Evolutionary conservation across 1,284 basidiomycete species (phyloP).

Genomic region (Dichomitus squalens): DNA sequence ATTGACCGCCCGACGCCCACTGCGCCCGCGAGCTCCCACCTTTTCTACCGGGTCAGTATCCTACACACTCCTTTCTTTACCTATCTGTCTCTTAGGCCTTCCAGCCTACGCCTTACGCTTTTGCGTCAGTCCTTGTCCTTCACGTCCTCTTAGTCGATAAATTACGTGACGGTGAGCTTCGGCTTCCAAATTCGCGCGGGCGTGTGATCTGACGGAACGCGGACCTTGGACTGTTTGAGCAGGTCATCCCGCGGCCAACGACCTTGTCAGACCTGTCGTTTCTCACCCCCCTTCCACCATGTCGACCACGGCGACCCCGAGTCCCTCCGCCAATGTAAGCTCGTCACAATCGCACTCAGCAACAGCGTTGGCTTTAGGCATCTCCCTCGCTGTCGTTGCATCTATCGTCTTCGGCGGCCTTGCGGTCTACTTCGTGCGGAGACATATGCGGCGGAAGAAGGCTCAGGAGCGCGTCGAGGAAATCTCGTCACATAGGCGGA

Average conservation of each 20-base stretch:
- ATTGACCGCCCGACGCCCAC: background rate
- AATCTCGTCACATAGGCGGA: constrained; percentile 20
- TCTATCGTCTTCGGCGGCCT: constrained; percentile 22
- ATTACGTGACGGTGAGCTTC: too few relatives aligned
- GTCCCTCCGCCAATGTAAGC: background rate
- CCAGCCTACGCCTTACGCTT: background rate
- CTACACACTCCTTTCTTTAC: constrained; percentile 17
- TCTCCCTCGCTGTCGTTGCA: constrained; percentile 25
- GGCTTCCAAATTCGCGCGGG: background rate
- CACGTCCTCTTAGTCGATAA: too few relatives aligned
- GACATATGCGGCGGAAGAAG: constrained; percentile 7
- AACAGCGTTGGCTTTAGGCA: constrained; percentile 24
- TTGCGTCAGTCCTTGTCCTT: too few relatives aligned
- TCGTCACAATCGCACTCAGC: constrained; percentile 11
- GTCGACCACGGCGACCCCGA: constrained; percentile 10
- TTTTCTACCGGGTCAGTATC: constrained; percentile 1
- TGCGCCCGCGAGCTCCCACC: constrained; percentile 9
- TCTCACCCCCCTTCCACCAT: constrained; percentile 9
- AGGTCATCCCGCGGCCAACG: background rate
- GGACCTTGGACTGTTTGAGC: background rate
- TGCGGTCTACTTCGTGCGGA: constrained; percentile 21
- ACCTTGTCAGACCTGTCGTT: constrained; percentile 4
- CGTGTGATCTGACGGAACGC: constrained; percentile 12
- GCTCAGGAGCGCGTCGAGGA: constrained; percentile 11
- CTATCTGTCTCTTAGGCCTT: background rate